These are phyloP conservation scores for Oemleria cerasiformis DNA, from an alignment of 306 rosid genomes.

Conservation along the genomic window DNA sequence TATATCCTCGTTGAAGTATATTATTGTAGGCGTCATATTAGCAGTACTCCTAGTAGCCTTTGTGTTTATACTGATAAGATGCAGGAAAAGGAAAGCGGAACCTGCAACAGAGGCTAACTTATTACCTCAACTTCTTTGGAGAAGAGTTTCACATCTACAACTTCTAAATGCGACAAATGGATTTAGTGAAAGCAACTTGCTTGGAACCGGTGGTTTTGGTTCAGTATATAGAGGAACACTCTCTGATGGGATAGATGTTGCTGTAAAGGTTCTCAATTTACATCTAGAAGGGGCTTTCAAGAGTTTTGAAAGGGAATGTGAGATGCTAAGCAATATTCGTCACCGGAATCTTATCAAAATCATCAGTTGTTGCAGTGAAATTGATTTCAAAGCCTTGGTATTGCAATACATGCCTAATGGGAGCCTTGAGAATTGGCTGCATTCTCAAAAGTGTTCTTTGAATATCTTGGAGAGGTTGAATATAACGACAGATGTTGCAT, in stretches of 20 bases:
- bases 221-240: too few species aligned
- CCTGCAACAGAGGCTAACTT: too few species aligned
- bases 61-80: neutral
- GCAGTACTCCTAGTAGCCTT: neutral
- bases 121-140: conserved; percentile 9
- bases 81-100: neutral
- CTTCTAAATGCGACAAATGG: too few species aligned
- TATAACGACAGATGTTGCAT: conserved; percentile 26
- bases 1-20: neutral
- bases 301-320: conserved; percentile 15
- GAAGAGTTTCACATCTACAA: neutral
- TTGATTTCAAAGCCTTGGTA: conserved; percentile 25
- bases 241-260: too few species aligned
- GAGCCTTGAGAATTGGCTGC: conserved; percentile 8
- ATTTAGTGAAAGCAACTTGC: too few species aligned
- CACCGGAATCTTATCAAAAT: neutral
- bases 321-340: neutral
- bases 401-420: conserved; percentile 4
- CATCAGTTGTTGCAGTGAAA: conserved; percentile 7
- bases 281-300: too few species aligned
- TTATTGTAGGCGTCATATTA: neutral
- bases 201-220: too few species aligned
- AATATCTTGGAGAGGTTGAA: conserved; percentile 15
- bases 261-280: too few species aligned
- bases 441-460: conserved; percentile 7